These are phyloP conservation scores for Penicillium sp. DNA, from an alignment of 2,329 filamentous ascomycete species.

Conservation along the genomic window DNA sequence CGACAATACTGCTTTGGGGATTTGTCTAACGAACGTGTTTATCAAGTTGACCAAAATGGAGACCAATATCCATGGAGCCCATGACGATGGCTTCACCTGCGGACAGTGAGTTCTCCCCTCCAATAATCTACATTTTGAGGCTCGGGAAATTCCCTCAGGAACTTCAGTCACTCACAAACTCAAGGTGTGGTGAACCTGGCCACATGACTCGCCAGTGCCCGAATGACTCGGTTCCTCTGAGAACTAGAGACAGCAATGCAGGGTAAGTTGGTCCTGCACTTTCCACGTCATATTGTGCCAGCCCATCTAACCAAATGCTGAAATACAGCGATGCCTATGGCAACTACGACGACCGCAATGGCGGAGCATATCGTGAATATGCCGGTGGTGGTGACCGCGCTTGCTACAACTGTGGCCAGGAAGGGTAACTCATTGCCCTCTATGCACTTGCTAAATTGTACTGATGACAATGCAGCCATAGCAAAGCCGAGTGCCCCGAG, in stretches of 20 bases:
- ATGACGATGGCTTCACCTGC: constrained; percentile 2
- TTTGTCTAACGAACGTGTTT: not conserved
- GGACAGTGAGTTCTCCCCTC: constrained; percentile 30
- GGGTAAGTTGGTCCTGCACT: constrained; percentile 25
- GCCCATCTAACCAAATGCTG: not conserved
- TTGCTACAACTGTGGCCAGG: constrained; percentile 13
- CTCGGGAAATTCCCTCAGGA: not conserved
- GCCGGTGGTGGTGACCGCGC: not conserved
- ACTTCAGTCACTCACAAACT: not conserved
- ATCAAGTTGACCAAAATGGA: not conserved
- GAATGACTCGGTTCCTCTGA: constrained; percentile 21
- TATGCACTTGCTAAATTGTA: not conserved
- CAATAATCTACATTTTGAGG: not conserved
- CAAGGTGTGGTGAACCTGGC: constrained; percentile 35
- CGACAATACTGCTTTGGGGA: no score
- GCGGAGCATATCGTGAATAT: not conserved
- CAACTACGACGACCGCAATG: not conserved
- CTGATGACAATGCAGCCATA: constrained; percentile 32
- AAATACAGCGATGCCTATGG: not conserved
- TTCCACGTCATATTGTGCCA: constrained; percentile 11
- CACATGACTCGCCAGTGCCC: constrained; percentile 46
- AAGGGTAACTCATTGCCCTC: constrained; percentile 9
- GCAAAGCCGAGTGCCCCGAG: constrained; percentile 45
- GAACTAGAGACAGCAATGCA: constrained; percentile 12
- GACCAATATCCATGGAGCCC: not conserved